Conservation (phyloP, 345 rosid species). For the Gossypium thurberi region DNA sequence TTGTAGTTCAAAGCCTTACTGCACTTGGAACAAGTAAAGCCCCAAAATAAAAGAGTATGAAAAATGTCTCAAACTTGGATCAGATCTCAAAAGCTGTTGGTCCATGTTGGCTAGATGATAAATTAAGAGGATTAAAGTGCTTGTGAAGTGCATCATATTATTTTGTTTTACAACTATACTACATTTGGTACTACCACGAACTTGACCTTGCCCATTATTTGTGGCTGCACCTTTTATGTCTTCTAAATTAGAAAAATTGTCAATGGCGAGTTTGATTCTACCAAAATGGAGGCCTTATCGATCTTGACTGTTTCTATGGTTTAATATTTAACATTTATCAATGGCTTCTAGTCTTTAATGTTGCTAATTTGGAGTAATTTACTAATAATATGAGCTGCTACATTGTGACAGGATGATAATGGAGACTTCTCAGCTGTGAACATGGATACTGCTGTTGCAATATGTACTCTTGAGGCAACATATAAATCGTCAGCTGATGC, state of each 20-base stretch:
- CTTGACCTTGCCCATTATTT: neutral
- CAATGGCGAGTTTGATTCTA: neutral
- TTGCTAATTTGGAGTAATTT: neutral
- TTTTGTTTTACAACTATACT: neutral
- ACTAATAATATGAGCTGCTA: neutral
- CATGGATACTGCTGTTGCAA: constrained; percentile 97
- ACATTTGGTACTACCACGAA: neutral
- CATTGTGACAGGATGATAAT: constrained; percentile 67
- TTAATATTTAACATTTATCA: neutral
- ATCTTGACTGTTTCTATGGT: neutral
- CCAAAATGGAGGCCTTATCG: neutral
- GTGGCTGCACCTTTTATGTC: neutral
- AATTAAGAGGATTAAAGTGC: neutral
- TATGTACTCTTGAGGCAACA: constrained; percentile 91
- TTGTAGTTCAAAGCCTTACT: neutral
- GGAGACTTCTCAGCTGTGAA: constrained; percentile 96
- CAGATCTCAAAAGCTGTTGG: neutral
- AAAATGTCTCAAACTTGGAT: neutral
- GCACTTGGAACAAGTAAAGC: neutral
- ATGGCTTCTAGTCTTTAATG: neutral
- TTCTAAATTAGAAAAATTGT: neutral
- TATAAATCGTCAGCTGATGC: constrained; percentile 85
- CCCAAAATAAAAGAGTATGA: neutral
- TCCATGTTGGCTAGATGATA: neutral
- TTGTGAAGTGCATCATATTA: neutral